These are phyloP conservation scores for Brettanomyces sp. DNA, from an alignment of 805 yeast genomes.

Conservation along the genomic window DNA sequence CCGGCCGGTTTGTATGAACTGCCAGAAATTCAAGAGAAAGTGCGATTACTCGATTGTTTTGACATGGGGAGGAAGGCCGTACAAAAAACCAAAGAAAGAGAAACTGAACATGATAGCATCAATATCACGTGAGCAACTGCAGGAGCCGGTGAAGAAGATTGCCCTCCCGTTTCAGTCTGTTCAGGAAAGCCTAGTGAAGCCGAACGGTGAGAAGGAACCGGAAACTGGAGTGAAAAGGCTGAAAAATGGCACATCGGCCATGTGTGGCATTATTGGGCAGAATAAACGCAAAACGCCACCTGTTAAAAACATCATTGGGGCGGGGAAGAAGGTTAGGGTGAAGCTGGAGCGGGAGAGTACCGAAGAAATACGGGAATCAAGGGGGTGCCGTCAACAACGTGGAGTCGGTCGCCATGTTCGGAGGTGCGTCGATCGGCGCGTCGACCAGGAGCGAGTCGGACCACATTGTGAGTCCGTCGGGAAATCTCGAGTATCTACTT, in stretches of 20 bases:
- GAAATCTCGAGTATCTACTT: slow-evolving; percentile 8
- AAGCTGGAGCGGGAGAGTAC: not conserved
- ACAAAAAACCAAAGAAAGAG: slow-evolving; percentile 32
- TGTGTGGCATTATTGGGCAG: not conserved
- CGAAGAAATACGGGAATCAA: not conserved
- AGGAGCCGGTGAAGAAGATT: not conserved
- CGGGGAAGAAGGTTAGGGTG: not conserved
- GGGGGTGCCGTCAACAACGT: not conserved
- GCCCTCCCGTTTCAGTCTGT: not conserved
- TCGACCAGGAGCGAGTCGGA: not conserved
- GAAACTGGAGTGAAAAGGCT: not conserved
- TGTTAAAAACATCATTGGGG: not conserved
- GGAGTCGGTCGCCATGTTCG: not conserved
- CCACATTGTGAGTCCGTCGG: slow-evolving; percentile 7
- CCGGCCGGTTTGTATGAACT: slow-evolving; percentile 54
- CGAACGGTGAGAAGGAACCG: not conserved
- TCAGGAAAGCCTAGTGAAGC: not conserved
- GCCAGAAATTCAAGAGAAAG: slow-evolving; percentile 32
- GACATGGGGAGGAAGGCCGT: slow-evolving; percentile 72
- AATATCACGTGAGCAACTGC: slow-evolving; percentile 11
- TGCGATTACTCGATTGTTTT: slow-evolving; percentile 61
- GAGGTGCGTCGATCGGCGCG: not conserved
- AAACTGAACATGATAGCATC: slow-evolving; percentile 21
- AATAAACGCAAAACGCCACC: not conserved
- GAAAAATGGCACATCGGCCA: not conserved